Evolutionary conservation across 257 asterid genomes (phyloP), one percentile per base, ranked within the genome.

Genomic region (Craterostigma plantagineum): DNA sequence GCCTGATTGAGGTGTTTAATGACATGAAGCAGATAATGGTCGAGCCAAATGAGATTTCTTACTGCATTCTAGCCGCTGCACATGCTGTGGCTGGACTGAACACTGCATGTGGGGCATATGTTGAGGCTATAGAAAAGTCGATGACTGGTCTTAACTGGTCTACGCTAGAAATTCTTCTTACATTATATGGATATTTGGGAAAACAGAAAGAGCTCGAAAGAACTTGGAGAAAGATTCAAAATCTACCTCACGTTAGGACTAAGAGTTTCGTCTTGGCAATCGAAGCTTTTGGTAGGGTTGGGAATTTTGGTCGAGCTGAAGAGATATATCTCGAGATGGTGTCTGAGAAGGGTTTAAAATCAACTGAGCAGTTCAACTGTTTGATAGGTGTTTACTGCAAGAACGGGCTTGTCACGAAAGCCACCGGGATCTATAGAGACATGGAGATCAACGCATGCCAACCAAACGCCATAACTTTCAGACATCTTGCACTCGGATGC

Each of bases 401-500:
- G 54, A 77, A 78, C 14, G 94, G 90, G 34, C 49, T 71, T 9
- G 54, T 78, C 50, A 71, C 85, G 33, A 86, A 78, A 73, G 94
- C 94, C 34, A 81, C 93, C 0, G 70, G 68, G 34, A 27, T 81
- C 11, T 86, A 78, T 43, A 81, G 68, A 71, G 92, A 78, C 43
- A 78, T 81, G 92, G 90, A 66, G 64, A 64, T 58, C 42, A 58
- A 53, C 42, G 83, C 81, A 42, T 73, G 79, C 64, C 77, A 64
- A 57, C 80, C 93, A 17, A 81, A 86, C 68, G 75, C 85, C 37
- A 78, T 78, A 16, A 81, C 94, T 7, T 64, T 66, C 48, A 48
- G 94, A 47, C 91, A 75, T 70, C 93, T 86, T 17, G 80, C 90
- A n/a, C 76, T 78, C 9, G 92, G 97, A 42, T 78, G 94, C 63